Evolutionary conservation across 768 basidiomycete species (phyloP).

Genomic region (Pleurotus pulmonarius): DNA sequence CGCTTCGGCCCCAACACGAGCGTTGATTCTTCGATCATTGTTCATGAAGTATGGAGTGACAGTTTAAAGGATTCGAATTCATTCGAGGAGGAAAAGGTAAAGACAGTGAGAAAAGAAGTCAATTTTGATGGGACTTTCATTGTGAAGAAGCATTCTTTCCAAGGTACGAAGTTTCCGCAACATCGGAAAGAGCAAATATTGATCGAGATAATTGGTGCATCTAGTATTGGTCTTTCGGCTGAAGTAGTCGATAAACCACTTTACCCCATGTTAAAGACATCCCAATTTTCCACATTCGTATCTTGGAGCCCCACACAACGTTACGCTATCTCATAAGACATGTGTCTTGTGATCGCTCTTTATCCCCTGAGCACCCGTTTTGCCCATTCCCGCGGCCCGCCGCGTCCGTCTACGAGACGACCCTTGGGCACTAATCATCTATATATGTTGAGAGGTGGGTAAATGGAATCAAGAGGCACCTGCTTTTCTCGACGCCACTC

Average conservation of each 20-base stretch:
- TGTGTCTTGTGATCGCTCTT: neutral
- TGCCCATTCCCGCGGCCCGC: constrained; percentile 1
- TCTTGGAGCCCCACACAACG: neutral
- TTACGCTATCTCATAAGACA: neutral
- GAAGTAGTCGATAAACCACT: neutral
- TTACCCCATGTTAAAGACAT: neutral
- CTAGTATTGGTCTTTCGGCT: neutral
- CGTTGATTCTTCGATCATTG: constrained; percentile 25
- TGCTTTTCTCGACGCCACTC: neutral
- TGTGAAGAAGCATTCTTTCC: constrained; percentile 46
- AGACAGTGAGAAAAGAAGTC: constrained; percentile 23
- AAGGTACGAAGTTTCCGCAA: constrained; percentile 21
- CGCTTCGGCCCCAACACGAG: constrained; percentile 27
- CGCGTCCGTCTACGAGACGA: neutral
- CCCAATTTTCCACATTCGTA: neutral
- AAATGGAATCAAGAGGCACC: neutral
- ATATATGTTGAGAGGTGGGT: neutral
- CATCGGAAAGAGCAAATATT: too few relatives aligned
- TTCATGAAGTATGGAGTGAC: constrained; percentile 51
- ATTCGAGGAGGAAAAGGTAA: constrained; percentile 39
- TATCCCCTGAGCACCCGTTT: neutral
- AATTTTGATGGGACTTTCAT: constrained; percentile 31
- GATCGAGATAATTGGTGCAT: neutral
- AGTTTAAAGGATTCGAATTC: constrained; percentile 39
- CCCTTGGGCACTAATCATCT: neutral